Base-by-base conservation (phyloP, 371 early-diverging fungal genomes). In the Encephalitozoon romaleae region DNA sequence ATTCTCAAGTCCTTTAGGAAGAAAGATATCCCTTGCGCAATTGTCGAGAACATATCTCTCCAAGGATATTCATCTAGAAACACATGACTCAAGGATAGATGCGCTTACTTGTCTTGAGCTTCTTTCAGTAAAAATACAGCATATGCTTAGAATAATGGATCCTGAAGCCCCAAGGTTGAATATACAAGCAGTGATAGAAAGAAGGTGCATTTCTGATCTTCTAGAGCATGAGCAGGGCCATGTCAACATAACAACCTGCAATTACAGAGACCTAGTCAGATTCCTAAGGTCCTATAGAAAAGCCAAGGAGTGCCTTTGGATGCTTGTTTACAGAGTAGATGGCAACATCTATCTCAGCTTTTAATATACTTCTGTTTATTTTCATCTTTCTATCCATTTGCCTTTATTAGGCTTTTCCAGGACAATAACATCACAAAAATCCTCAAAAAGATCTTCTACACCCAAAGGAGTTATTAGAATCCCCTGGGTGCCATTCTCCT, bases 381-480 rank as follows among this genome's bases (percentile, higher is more conserved):
- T n/a, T 59, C 30, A 59, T 59, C 26, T 59, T 34, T 18, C 30
- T 32, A 32, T n/a, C 21, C n/a, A 34, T 38, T 21, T 34, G 15
- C 65, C 32, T 54, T 32, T 49, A 12, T 38, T 28, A 11, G 79
- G 75, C 42, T 80, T 26, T 39, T 77, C 76, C 15, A 83, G 51
- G 47, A 81, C 70, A 11, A 70, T 51, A 23, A 85, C 73, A 28
- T 85, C 78, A 55, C 81, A 77, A 32, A 75, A 52, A 25, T 78
- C 65, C 38, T 64, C 59, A 25, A 70, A 59, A 9, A 84, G 32
- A 66, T 83, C 81, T 23, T 70, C 59, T 1, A 79, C 72, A 26
- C 77, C 64, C 12, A 83, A 70, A 3, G 86, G 86, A 18, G 84
- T 84, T 45, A 86, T 84, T 15, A 86, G 55, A 21, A 86, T 81